These are phyloP conservation scores for Aurinia saxatilis DNA, from an alignment of 345 rosid species.

Conservation along the genomic window DNA sequence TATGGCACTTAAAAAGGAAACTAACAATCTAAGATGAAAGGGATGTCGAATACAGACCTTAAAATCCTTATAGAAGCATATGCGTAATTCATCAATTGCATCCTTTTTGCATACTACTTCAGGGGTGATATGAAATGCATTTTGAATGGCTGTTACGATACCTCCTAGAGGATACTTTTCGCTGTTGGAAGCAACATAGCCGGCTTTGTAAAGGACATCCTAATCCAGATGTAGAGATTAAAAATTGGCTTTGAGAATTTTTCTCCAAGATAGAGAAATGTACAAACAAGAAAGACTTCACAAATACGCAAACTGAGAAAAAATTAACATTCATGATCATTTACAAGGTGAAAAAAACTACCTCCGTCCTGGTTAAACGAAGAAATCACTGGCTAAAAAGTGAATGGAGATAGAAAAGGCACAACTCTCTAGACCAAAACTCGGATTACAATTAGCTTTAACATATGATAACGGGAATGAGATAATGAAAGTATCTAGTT, in stretches of 20 bases:
- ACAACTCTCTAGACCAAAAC: background rate
- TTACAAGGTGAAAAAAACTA: background rate
- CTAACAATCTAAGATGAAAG: constrained; percentile 11
- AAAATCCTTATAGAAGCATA: constrained; percentile 89
- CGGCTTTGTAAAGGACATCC: constrained; percentile 76
- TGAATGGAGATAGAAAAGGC: background rate
- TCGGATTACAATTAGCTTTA: background rate
- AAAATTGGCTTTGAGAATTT: constrained; percentile 10
- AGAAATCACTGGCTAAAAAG: background rate
- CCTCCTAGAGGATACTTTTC: constrained; percentile 94
- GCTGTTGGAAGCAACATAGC: constrained; percentile 80
- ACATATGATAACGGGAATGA: background rate
- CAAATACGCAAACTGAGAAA: background rate
- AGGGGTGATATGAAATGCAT: constrained; percentile 76
- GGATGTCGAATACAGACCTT: constrained; percentile 39
- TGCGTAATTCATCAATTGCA: constrained; percentile 60
- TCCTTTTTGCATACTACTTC: constrained; percentile 55
- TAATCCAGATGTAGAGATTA: constrained; percentile 16
- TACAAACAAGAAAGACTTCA: background rate
- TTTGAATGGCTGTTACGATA: constrained; percentile 73
- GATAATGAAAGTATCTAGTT: background rate
- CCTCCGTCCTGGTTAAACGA: background rate
- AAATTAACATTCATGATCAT: background rate
- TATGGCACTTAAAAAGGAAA: background rate
- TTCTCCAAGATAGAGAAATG: background rate